Evolutionary conservation across 768 basidiomycete species (phyloP).

Genomic region (Mycena indigotica): DNA sequence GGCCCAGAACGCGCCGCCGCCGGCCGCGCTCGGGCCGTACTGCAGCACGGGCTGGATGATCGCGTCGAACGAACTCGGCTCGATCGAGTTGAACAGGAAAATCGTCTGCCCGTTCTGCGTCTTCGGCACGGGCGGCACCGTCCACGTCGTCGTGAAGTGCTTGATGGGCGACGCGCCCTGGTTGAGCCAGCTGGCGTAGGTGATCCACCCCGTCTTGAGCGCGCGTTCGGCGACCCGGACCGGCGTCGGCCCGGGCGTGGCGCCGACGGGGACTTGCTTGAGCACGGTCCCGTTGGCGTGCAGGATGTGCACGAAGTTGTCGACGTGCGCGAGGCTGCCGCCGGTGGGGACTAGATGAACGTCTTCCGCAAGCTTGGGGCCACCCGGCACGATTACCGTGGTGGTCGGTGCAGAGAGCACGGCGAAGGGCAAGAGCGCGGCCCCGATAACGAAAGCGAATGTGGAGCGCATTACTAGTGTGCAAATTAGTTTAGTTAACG

Average conservation of each 20-base stretch:
- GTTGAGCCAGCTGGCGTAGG: slow-evolving; percentile 22
- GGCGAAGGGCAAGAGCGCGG: not conserved
- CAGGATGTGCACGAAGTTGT: slow-evolving; percentile 13
- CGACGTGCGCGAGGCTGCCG: slow-evolving; percentile 15
- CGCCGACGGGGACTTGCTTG: not conserved
- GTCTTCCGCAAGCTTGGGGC: not conserved
- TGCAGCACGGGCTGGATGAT: not conserved
- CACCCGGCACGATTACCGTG: not conserved
- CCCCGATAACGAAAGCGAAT: not conserved
- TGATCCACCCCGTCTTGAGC: slow-evolving; percentile 17
- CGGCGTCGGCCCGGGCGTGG: not conserved
- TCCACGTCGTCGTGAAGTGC: slow-evolving; percentile 21
- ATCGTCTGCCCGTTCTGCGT: slow-evolving; percentile 18
- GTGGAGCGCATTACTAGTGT: not conserved
- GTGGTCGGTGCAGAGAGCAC: not conserved
- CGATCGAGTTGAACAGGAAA: slow-evolving; percentile 7
- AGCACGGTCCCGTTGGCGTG: slow-evolving; percentile 12
- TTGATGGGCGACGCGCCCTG: slow-evolving; percentile 14
- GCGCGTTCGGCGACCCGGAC: slow-evolving; percentile 1
- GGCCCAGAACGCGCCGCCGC: slow-evolving; percentile 20
- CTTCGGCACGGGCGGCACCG: slow-evolving; percentile 17
- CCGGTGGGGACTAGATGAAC: slow-evolving; percentile 16
- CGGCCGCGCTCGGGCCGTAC: slow-evolving; percentile 20
- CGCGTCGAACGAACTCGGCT: not conserved
- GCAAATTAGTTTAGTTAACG: too few relatives aligned